Percentiles rank a stretch among this genome's conserved stretches.
These are phyloP conservation scores for Linnemannia exigua DNA, from an alignment of 192 early-diverging fungal species.

Conservation along the genomic window DNA sequence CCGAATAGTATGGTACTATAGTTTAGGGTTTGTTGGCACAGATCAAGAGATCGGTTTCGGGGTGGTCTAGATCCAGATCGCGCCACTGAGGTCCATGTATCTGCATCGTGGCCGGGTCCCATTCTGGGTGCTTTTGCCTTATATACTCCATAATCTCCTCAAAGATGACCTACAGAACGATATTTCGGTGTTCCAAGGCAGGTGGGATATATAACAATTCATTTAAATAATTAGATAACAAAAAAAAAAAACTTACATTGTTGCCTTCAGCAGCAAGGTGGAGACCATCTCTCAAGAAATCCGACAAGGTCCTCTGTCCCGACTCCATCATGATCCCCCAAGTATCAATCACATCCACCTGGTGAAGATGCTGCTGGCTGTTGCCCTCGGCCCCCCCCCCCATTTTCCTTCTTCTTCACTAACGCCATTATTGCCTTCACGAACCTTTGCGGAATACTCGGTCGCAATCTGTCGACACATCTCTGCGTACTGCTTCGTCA, in stretches of 20 bases:
- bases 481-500: slow-evolving; percentile 68
- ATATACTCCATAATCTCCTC: slow-evolving; percentile 61
- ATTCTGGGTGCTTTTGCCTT: slow-evolving; percentile 58
- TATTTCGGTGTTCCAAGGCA: no score
- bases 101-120: slow-evolving; percentile 64
- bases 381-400: no score
- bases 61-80: slow-evolving; percentile 30
- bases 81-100: slow-evolving; percentile 59
- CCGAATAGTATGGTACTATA: neutral
- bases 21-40: slow-evolving; percentile 31
- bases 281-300: slow-evolving; percentile 69
- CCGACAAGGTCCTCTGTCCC: slow-evolving; percentile 9
- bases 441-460: slow-evolving; percentile 43
- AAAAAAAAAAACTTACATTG: slow-evolving; percentile 37
- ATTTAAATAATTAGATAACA: neutral
- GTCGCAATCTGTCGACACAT: slow-evolving; percentile 51
- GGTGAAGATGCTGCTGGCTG: no score
- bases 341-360: slow-evolving; percentile 51
- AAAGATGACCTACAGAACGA: slow-evolving; percentile 57
- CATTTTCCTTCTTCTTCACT: slow-evolving; percentile 28
- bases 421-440: slow-evolving; percentile 38
- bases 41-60: slow-evolving; percentile 37
- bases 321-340: slow-evolving; percentile 20
- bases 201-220: no score
- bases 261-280: slow-evolving; percentile 70